Evolutionary conservation across 768 basidiomycete genomes (phyloP).

Genomic region (Chalciporus chontae): DNA sequence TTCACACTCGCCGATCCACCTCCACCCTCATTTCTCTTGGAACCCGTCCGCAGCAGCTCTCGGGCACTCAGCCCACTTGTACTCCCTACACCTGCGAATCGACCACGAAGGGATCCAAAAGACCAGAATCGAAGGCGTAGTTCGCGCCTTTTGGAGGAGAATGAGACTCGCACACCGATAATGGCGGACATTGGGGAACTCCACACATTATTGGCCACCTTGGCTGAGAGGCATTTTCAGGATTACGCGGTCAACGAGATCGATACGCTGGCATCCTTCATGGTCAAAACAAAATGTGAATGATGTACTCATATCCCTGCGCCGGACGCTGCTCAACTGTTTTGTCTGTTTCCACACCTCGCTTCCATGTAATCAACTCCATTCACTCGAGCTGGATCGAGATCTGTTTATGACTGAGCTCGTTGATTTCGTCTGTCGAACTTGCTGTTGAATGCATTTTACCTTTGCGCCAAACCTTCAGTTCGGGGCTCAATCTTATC

Average conservation of each 20-base stretch:
- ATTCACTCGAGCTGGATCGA: neutral
- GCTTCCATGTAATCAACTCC: neutral
- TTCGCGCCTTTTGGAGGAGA: slow-evolving; percentile 70
- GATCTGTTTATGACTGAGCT: neutral
- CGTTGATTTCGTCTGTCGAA: too few species aligned
- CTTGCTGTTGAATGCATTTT: neutral
- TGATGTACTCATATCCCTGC: slow-evolving; percentile 19
- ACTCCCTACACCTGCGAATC: slow-evolving; percentile 58
- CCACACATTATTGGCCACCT: slow-evolving; percentile 59
- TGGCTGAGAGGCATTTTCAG: slow-evolving; percentile 73
- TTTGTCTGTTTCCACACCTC: slow-evolving; percentile 3
- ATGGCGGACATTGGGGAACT: slow-evolving; percentile 68
- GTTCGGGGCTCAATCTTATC: slow-evolving; percentile 23
- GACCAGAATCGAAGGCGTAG: slow-evolving; percentile 61
- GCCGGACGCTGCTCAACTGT: slow-evolving; percentile 16
- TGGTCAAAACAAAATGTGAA: slow-evolving; percentile 66
- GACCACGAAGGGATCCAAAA: slow-evolving; percentile 67
- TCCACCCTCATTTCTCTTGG: slow-evolving; percentile 57
- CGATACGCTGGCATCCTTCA: slow-evolving; percentile 77
- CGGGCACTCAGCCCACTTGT: slow-evolving; percentile 49
- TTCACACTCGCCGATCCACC: slow-evolving; percentile 65
- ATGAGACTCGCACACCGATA: slow-evolving; percentile 54
- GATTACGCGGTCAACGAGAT: slow-evolving; percentile 65
- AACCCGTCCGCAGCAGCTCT: slow-evolving; percentile 42
- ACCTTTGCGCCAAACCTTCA: neutral